These are phyloP conservation scores for Fusarium setosum DNA, from an alignment of 2,329 filamentous ascomycete species.

Conservation along the genomic window DNA sequence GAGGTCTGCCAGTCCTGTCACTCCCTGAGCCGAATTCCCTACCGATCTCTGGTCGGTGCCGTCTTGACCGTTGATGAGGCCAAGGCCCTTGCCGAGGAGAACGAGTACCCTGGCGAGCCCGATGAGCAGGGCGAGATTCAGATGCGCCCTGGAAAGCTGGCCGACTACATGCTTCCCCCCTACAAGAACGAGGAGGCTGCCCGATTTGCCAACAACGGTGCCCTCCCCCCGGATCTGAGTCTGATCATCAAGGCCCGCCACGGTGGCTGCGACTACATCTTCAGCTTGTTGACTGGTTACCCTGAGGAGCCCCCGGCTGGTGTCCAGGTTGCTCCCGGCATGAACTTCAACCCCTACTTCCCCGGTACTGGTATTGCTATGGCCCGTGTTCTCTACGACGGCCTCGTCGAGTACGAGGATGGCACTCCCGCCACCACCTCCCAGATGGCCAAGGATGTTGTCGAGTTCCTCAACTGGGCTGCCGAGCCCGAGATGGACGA, in stretches of 20 bases:
- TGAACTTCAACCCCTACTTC: conserved; percentile 99
- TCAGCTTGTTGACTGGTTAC: conserved; percentile 95
- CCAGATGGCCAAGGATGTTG: conserved; percentile 99
- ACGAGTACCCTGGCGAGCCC: conserved; percentile 98
- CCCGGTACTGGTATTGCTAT: conserved; percentile 98
- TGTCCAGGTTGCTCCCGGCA: conserved; percentile 83
- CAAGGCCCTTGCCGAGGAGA: conserved; percentile 96
- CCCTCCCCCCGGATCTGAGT: conserved; percentile 95
- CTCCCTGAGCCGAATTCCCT: conserved; percentile 93
- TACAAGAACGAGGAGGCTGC: conserved; percentile 99
- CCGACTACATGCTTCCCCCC: conserved; percentile 92
- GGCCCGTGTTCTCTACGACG: conserved; percentile 98
- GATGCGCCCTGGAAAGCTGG: conserved; percentile 98
- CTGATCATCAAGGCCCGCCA: conserved; percentile 98
- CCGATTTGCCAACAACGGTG: conserved; percentile 97
- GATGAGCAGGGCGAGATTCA: conserved; percentile 98
- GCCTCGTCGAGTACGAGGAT: conserved; percentile 97
- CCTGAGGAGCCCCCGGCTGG: conserved; percentile 95
- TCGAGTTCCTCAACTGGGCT: conserved; percentile 99
- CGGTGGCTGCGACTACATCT: conserved; percentile 98
- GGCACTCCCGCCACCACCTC: conserved; percentile 93
- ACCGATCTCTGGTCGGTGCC: conserved; percentile 89
- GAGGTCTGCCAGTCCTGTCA: conserved; percentile 99
- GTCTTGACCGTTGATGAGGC: conserved; percentile 97
- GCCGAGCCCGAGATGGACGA: conserved; percentile 99